phyloP scores from a whole-genome alignment of 805 yeast genomes.

The Spathaspora sp. region DNA sequence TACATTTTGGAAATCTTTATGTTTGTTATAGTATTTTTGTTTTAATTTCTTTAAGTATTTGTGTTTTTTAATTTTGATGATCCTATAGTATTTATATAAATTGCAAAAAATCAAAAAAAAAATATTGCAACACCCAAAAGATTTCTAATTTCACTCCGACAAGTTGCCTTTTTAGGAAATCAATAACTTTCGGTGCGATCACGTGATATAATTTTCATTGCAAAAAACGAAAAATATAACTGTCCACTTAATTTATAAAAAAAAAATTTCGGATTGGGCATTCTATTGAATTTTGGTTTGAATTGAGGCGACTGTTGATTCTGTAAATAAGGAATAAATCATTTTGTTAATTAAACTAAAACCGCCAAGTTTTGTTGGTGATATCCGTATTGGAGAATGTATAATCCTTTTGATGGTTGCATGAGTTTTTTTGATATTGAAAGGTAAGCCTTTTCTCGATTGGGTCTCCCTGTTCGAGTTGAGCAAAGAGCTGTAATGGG shows the following conservation, averaged over 20 bases:
- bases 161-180: conserved; percentile 21
- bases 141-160: conserved; percentile 40
- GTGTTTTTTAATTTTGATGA: neutral
- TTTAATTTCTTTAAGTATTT: neutral
- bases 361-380: neutral
- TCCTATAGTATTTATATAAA: neutral
- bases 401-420: too few species aligned
- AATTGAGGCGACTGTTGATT: neutral
- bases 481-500: too few species aligned
- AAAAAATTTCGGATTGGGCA: too few species aligned
- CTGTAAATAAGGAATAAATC: neutral
- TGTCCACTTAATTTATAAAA: too few species aligned
- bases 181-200: neutral
- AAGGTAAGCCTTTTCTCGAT: too few species aligned
- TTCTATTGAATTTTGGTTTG: too few species aligned
- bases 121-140: conserved; percentile 39
- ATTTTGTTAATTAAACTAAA: neutral
- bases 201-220: neutral
- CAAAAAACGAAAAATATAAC: too few species aligned
- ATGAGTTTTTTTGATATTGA: too few species aligned
- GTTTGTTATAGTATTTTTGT: neutral
- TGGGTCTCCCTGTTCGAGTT: too few species aligned
- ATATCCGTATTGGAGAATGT: too few species aligned
- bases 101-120: neutral
- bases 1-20: neutral